Percentiles rank a stretch among this genome's conserved stretches.
phyloP scores from a whole-genome alignment of 2,329 filamentous ascomycete species.

The Trichoderma atroviride region DNA sequence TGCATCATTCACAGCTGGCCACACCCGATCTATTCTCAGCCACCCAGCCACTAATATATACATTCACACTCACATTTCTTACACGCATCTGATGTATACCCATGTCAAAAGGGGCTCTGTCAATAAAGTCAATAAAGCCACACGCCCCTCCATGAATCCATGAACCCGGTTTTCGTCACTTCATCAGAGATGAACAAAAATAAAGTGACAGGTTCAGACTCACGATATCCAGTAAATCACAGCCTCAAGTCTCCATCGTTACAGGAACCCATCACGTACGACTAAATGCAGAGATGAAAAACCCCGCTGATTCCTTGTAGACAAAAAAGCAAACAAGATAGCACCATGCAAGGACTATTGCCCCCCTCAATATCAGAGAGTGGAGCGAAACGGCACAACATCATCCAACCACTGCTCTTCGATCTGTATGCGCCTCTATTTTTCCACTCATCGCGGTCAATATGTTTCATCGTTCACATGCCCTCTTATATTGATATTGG shows the following conservation, averaged over 20 bases:
- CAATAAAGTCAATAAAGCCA: neutral
- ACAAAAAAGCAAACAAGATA: neutral
- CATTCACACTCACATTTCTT: neutral
- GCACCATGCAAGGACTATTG: neutral
- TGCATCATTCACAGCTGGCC: neutral
- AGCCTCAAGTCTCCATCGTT: neutral
- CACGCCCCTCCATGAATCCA: slow-evolving; percentile 14
- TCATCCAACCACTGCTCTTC: neutral
- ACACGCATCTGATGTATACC: no score
- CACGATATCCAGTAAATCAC: neutral
- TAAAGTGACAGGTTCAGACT: neutral
- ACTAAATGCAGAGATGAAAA: neutral
- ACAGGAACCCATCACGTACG: neutral
- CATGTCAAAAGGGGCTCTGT: neutral
- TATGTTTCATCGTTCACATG: neutral
- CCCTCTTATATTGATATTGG: no score
- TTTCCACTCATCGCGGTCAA: neutral
- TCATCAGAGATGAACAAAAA: neutral
- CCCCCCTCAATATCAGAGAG: neutral
- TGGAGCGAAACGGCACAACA: neutral
- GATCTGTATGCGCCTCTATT: neutral
- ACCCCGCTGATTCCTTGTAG: neutral
- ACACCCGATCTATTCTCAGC: neutral
- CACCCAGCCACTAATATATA: neutral
- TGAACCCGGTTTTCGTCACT: neutral